phyloP scores from a whole-genome alignment of 129 eudicot genomes.

The Flaveria trinervia region DNA sequence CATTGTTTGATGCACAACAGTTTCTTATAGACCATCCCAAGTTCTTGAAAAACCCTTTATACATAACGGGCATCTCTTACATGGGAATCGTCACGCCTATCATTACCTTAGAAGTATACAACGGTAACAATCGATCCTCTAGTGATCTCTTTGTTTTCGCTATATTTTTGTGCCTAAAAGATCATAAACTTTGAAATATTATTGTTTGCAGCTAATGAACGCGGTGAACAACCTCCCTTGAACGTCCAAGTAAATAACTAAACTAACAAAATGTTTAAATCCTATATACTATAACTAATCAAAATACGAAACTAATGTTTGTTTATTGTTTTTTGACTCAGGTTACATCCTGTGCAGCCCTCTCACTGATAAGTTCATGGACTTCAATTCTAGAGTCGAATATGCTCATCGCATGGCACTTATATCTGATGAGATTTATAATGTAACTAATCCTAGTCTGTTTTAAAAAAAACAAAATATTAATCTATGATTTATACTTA shows the following conservation, averaged over 20 bases:
- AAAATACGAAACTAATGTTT: neutral
- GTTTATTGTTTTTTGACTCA: constrained; percentile 7
- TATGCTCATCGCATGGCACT: constrained; percentile 44
- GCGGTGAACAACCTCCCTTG: constrained; percentile 38
- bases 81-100: constrained; percentile 39
- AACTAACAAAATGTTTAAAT: neutral
- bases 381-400: constrained; percentile 37
- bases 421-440: constrained; percentile 39
- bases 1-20: constrained; percentile 11
- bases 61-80: constrained; percentile 34
- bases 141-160: neutral
- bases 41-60: constrained; percentile 35
- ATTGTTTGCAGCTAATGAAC: constrained; percentile 35
- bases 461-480: neutral
- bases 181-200: neutral
- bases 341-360: constrained; percentile 46
- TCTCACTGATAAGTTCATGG: constrained; percentile 33
- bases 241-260: constrained; percentile 28
- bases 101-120: constrained; percentile 33
- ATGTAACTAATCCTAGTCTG: neutral
- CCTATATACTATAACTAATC: neutral
- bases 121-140: constrained; percentile 17
- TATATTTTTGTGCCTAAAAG: neutral
- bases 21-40: constrained; percentile 42
- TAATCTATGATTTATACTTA: neutral